Evolutionary conservation across 148 eudicot genomes (phyloP).

Genomic region (Vaccinium darrowii): DNA sequence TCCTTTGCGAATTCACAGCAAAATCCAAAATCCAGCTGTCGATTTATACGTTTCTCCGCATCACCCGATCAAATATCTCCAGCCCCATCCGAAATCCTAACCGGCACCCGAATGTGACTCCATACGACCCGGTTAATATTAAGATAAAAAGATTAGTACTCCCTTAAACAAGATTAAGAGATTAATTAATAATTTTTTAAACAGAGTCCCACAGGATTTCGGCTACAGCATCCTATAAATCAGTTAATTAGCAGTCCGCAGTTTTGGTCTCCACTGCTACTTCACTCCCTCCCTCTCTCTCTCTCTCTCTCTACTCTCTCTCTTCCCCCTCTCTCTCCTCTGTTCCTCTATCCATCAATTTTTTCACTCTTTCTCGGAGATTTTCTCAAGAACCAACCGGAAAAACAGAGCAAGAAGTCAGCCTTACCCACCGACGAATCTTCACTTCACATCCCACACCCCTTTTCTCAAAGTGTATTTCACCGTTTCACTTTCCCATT

Average conservation of each 20-base stretch:
- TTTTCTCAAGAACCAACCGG: slow-evolving; percentile 16
- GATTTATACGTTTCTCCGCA: not conserved
- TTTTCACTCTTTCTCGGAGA: not conserved
- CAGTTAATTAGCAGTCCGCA: not conserved
- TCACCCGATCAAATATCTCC: slow-evolving; percentile 5
- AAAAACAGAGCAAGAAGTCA: not conserved
- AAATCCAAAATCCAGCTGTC: too few relatives aligned
- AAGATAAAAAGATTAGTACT: not conserved
- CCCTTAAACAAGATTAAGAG: not conserved
- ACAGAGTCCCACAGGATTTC: not conserved
- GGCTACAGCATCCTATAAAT: not conserved
- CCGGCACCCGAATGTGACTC: not conserved
- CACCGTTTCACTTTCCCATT: not conserved
- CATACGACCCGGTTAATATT: not conserved
- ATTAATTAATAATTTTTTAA: not conserved
- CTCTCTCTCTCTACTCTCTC: slow-evolving; percentile 9
- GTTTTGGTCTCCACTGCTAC: not conserved
- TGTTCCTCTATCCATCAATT: not conserved
- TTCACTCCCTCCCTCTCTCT: not conserved
- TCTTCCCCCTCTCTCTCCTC: slow-evolving; percentile 8
- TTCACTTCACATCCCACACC: not conserved
- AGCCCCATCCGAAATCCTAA: not conserved
- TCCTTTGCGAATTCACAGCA: too few relatives aligned
- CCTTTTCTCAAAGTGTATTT: not conserved
- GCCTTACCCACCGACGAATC: not conserved